A percentile compares a stretch with the other conserved stretches of the same genome.
These are phyloP conservation scores for Phialophora chinensis DNA, from an alignment of 2,329 filamentous ascomycete species.

Conservation along the genomic window DNA sequence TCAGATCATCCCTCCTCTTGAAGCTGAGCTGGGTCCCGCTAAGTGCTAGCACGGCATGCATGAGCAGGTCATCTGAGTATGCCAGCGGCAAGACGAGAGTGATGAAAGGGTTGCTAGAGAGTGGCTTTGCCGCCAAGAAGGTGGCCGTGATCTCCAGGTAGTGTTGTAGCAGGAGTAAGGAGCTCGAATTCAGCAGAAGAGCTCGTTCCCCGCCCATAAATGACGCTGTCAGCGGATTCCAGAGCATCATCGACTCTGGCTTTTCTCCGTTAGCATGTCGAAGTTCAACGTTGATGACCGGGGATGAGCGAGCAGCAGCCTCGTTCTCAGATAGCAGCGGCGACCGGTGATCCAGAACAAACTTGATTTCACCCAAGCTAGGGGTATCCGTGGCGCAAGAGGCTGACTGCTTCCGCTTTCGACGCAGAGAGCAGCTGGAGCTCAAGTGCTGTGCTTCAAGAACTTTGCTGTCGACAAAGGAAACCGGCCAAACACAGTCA, in stretches of 20 bases:
- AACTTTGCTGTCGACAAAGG: not conserved
- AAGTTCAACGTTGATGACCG: not conserved
- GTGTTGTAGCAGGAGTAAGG: conserved; percentile 20
- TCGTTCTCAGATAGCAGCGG: not conserved
- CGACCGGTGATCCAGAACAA: not conserved
- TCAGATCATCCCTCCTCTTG: conserved; percentile 1
- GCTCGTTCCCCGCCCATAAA: not conserved
- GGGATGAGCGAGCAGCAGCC: not conserved
- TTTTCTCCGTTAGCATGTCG: not conserved
- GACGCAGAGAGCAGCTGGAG: not conserved
- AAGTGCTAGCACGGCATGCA: conserved; percentile 29
- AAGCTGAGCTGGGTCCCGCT: conserved; percentile 25
- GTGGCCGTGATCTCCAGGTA: conserved; percentile 19
- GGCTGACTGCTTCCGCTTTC: not conserved
- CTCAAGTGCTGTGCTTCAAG: not conserved
- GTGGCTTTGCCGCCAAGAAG: conserved; percentile 16
- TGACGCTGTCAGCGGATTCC: not conserved
- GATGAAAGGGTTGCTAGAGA: conserved; percentile 24
- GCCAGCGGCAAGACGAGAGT: conserved; percentile 27
- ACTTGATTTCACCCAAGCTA: not conserved
- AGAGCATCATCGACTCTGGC: not conserved
- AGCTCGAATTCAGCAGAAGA: not conserved
- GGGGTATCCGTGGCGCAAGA: not conserved
- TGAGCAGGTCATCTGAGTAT: conserved; percentile 26
- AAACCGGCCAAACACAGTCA: not conserved